These are phyloP conservation scores for Cucumis cinereus DNA, from an alignment of 306 rosid genomes.

Conservation along the genomic window DNA sequence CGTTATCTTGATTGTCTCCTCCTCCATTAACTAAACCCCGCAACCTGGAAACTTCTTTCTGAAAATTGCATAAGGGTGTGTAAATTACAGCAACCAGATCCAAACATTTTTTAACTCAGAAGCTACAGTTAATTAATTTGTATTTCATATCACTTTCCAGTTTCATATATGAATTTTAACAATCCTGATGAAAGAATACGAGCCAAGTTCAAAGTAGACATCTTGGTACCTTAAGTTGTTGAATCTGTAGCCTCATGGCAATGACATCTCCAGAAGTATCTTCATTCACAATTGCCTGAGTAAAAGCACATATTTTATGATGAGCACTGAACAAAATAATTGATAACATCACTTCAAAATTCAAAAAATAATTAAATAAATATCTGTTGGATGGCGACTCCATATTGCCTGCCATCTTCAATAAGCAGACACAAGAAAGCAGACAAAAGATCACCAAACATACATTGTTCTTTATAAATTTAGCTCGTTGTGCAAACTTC, in stretches of 20 bases:
- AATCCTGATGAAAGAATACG: background rate
- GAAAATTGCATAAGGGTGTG: conserved; percentile 6
- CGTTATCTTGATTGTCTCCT: conserved; percentile 49
- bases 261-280: conserved; percentile 94
- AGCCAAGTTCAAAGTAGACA: background rate
- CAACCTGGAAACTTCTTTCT: conserved; percentile 81
- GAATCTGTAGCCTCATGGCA: conserved; percentile 92
- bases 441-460: background rate
- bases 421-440: background rate
- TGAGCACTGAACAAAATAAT: background rate
- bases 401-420: background rate
- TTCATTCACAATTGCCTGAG: conserved; percentile 90
- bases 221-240: conserved; percentile 69
- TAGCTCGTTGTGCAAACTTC: conserved; percentile 97
- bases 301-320: background rate
- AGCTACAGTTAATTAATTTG: background rate
- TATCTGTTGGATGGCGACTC: background rate
- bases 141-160: background rate
- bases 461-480: conserved; percentile 91
- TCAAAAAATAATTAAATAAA: background rate
- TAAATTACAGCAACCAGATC: conserved; percentile 1
- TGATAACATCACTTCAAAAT: background rate
- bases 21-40: conserved; percentile 54
- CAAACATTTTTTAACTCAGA: background rate
- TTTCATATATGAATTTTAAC: background rate